These are phyloP conservation scores for Scalesia atractyloides DNA, from an alignment of 129 eudicot genomes.

Conservation along the genomic window DNA sequence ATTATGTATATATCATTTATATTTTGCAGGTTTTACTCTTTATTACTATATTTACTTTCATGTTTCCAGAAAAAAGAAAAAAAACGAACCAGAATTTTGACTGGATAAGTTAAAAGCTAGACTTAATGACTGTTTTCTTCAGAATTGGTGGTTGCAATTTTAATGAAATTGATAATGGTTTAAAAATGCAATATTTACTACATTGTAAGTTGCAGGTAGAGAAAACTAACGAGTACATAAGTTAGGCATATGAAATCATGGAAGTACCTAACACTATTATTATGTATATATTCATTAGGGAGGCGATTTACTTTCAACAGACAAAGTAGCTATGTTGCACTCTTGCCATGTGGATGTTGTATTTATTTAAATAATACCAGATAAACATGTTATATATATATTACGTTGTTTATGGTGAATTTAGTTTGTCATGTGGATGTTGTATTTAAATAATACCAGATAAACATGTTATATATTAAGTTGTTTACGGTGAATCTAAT, in stretches of 20 bases:
- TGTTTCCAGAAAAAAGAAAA: not conserved
- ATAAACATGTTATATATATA: not conserved
- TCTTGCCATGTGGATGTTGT: not conserved
- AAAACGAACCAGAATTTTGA: not conserved
- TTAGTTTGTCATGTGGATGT: not conserved
- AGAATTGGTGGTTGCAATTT: constrained; percentile 13
- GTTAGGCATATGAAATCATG: not conserved
- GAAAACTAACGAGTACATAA: constrained; percentile 3
- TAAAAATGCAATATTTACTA: constrained; percentile 11
- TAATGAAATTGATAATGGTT: not conserved
- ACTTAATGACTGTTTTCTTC: not conserved
- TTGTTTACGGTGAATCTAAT: not conserved
- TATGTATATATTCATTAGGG: not conserved
- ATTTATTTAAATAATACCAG: not conserved
- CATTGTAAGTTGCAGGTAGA: not conserved
- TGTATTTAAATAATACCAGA: not conserved
- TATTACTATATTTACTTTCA: not conserved
- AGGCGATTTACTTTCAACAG: not conserved
- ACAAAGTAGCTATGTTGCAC: not conserved
- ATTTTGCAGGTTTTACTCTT: not conserved
- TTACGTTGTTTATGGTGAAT: not conserved
- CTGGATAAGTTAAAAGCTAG: not conserved
- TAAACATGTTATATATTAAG: not conserved
- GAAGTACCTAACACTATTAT: not conserved
- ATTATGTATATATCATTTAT: too few relatives aligned